These are phyloP conservation scores for Smittium mucronatum DNA, from an alignment of 371 early-diverging fungal species.

Conservation along the genomic window DNA sequence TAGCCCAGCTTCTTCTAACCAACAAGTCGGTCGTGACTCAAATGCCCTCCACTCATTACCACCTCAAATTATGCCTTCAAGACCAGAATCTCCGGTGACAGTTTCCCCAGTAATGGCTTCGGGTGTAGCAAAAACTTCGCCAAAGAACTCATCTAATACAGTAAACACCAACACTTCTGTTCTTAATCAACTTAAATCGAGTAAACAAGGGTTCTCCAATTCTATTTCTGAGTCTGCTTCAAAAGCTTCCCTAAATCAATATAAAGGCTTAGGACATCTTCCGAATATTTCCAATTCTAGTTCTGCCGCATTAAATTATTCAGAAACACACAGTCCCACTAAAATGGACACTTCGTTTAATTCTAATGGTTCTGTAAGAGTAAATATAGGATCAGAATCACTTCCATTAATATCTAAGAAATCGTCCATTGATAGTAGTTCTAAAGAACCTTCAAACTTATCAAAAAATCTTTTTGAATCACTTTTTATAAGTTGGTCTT, in stretches of 20 bases:
- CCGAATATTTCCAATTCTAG: not conserved
- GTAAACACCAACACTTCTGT: not conserved
- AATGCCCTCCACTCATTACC: not conserved
- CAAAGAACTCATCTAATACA: not conserved
- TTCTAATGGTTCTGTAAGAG: not conserved
- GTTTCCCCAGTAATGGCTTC: not conserved
- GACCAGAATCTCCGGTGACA: not conserved
- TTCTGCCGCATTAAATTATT: not conserved
- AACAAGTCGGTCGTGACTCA: not conserved
- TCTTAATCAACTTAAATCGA: not conserved
- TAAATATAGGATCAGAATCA: too few relatives aligned
- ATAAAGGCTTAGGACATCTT: not conserved
- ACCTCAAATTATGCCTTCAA: not conserved
- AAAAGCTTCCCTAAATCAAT: not conserved
- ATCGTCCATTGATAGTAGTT: not conserved
- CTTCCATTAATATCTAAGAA: not conserved
- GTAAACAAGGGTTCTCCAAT: not conserved
- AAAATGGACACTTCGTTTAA: not conserved
- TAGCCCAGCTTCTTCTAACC: not conserved
- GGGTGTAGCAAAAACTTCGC: not conserved
- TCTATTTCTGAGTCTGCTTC: not conserved
- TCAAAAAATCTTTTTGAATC: not conserved
- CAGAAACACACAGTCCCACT: not conserved
- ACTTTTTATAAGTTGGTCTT: not conserved
- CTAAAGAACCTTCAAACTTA: not conserved